phyloP scores from a whole-genome alignment of 2,329 filamentous ascomycete species.

The Myriangium duriaei region DNA sequence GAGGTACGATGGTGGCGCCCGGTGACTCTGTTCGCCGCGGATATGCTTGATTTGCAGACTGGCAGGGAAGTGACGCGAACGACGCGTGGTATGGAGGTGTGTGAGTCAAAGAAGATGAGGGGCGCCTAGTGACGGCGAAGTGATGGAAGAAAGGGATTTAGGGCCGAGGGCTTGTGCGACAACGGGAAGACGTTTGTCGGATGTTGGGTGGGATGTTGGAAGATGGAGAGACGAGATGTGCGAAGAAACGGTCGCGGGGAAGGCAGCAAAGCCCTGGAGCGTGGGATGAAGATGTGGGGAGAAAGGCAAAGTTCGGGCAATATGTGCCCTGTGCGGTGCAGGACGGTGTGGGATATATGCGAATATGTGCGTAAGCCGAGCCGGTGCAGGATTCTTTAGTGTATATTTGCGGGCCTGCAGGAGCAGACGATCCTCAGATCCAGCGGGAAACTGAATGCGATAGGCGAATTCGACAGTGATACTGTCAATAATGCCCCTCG shows the following conservation, averaged over 20 bases:
- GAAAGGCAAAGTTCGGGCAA: no score
- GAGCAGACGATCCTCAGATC: no score
- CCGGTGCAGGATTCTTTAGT: no score
- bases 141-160: conserved; percentile 1
- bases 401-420: no score
- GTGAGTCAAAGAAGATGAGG: conserved; percentile 7
- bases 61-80: background rate
- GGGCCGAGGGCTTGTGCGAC: conserved; percentile 4
- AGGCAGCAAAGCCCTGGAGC: no score
- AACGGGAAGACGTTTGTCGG: conserved; percentile 3
- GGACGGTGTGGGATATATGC: background rate
- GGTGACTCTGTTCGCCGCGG: conserved; percentile 1
- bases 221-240: conserved; percentile 5
- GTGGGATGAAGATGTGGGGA: background rate
- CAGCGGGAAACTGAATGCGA: no score
- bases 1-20: background rate
- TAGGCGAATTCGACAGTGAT: no score
- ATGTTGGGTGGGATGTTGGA: conserved; percentile 4
- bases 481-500: no score
- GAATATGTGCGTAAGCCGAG: no score
- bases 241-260: conserved; percentile 7
- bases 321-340: no score
- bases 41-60: no score
- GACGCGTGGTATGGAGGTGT: conserved; percentile 3
- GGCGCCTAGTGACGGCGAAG: conserved; percentile 6